Evolutionary conservation across 805 yeast genomes (phyloP), one percentile per base, ranked within the genome.

Genomic region (Citeromyces matritensis): DNA sequence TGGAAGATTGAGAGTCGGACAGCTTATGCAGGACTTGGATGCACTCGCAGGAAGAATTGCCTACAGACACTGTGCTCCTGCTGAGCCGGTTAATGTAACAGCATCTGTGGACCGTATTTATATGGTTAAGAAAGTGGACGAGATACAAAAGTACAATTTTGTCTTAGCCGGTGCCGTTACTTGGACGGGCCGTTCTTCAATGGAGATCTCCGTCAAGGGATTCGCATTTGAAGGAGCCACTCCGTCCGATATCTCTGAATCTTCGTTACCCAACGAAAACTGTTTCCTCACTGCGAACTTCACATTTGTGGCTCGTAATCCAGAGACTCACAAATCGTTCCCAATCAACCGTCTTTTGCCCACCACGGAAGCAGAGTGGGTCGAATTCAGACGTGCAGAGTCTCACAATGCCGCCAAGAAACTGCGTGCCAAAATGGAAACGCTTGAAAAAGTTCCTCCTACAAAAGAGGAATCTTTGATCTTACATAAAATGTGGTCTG

Each of bases 301-400:
- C 61, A 86, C 97, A 0, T 86, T 86, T 57, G 97, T 85, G 23
- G 96, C 96, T 11, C 69, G 97, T 53, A 82, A 86, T 50, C 96
- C 96, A 6, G 72, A 73, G 34, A 83, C 95, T n/a, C 93, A 82
- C 51, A 78, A 70, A 48, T 77, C 95, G 2, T 80, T 83, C 57
- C 82, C 94, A 6, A 79, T 86, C 41, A 86, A 86, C 58, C 66
- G 73, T 39, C 57, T 86, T 29, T 65, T 81, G 30, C 95, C 95
- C 23, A 60, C 73, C 23, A 65, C 73, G 25, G 86, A 78, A 43
- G 53, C 57, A 34, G 94, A 86, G 47, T 77, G 93, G 81, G 51
- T 73, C 30, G 93, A 83, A 45, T 85, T 77, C 51, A 74, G 79
- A 47, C 63, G 91, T 35, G 95, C 96, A 1, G 95, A 85, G 53